phyloP scores from a whole-genome alignment of 345 rosid species.

The Psidium guajava region DNA sequence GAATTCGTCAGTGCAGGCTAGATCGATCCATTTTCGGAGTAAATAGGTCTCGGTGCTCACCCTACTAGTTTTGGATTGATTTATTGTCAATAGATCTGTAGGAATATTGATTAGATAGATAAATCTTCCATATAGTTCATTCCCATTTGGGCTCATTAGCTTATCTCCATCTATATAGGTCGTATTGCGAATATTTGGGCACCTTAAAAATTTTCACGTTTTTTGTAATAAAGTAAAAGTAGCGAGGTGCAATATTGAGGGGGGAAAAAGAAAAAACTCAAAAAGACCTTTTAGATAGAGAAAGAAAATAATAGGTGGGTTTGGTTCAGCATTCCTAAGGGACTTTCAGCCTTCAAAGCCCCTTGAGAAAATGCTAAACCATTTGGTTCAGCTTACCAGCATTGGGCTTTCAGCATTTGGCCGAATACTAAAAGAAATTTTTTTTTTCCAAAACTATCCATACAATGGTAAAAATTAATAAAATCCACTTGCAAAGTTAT shows the following conservation, averaged over 20 bases:
- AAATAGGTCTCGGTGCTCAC: not conserved
- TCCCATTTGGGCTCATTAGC: not conserved
- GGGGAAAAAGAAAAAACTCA: not conserved
- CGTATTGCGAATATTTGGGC: not conserved
- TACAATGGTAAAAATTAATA: too few relatives aligned
- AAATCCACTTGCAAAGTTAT: too few relatives aligned
- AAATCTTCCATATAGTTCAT: not conserved
- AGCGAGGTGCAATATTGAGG: not conserved
- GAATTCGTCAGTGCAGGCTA: not conserved
- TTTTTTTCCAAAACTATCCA: too few relatives aligned
- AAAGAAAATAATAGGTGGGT: too few relatives aligned
- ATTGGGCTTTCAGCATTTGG: too few relatives aligned
- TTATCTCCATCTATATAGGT: not conserved
- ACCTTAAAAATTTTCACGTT: not conserved
- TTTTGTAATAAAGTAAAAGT: not conserved
- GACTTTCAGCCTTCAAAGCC: too few relatives aligned
- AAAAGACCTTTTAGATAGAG: not conserved
- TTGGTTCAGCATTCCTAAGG: too few relatives aligned
- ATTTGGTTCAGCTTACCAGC: too few relatives aligned
- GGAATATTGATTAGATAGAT: not conserved
- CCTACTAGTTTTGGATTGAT: not conserved
- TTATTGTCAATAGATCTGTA: not conserved
- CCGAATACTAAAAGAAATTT: too few relatives aligned
- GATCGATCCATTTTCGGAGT: rapidly evolving
- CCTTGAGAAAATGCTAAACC: too few relatives aligned